Base-by-base conservation (phyloP, 208 protist species). In the Naegleria lovaniensis region DNA sequence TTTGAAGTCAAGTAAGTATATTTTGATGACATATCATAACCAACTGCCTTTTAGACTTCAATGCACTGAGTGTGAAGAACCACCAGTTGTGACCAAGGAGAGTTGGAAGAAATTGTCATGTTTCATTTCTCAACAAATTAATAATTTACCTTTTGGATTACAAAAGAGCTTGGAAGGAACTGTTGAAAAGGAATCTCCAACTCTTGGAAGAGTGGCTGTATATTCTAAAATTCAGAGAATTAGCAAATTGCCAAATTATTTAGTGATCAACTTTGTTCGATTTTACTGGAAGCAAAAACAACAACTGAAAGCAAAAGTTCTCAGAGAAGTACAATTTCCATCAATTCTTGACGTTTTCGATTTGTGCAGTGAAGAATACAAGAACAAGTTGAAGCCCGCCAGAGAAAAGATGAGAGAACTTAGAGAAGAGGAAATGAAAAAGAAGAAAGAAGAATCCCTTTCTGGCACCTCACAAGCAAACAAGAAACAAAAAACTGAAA, bases 261-360 rank as follows among this genome's bases (percentile, higher is more conserved):
- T 98, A 38, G 93, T 96, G 85, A 94, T 98, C 19, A 95, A 98
- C 88, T 93, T 98, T 89, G 95, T 96, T 40, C 95, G 97, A 86
- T 98, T 98, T 90, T 96, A 93, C 33, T 98, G 96, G 96, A 94
- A 93, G 40, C 89, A 85, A 38, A 96, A 79, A 33, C 48, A 90
- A 11, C 33, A 79, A 48, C 25, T 48, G 5, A 90, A 90, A 36
- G 87, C 87, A 7, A 91, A 91, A 22, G 29, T 91, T 83, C 33
- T 91, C 5, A 87, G 67, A 84, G 59, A 75, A 33, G 90, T 91
- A 0, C 29, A 41, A 1, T 91, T 91, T 22, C 90, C 90, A 13
- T 38, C 25, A 11, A 29, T 25, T 85, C 84, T 91, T 4, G 90
- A 91, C 33, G 39, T 89, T 22, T 88, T 40, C 83, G 55, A 92